phyloP scores from a whole-genome alignment of 768 basidiomycete species.

The Auriculariales sp. region DNA sequence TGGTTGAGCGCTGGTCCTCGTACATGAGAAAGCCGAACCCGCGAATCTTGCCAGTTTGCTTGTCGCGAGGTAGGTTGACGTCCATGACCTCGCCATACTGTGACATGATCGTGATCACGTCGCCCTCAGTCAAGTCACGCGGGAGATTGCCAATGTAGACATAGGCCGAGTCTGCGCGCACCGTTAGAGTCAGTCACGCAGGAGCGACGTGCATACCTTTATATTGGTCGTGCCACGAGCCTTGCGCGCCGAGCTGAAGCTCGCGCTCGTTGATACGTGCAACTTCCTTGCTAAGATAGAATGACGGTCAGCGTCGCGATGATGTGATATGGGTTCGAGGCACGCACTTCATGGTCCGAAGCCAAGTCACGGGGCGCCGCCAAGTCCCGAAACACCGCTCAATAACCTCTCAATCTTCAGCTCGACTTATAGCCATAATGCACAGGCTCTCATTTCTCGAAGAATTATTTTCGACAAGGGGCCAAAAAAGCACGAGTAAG shows the following conservation, averaged over 20 bases:
- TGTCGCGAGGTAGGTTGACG: conserved; percentile 87
- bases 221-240: conserved; percentile 95
- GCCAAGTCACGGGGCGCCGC: too few species aligned
- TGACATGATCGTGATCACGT: conserved; percentile 93
- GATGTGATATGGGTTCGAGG: conserved; percentile 1
- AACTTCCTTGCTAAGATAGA: background rate
- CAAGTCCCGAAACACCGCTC: too few species aligned
- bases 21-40: conserved; percentile 99
- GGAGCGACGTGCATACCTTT: conserved; percentile 35
- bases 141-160: conserved; percentile 84
- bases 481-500: too few species aligned
- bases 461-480: too few species aligned
- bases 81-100: conserved; percentile 99
- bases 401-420: too few species aligned
- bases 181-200: background rate
- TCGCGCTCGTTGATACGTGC: conserved; percentile 78
- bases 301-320: background rate
- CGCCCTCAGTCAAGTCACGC: conserved; percentile 87
- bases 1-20: conserved; percentile 90
- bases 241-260: conserved; percentile 57
- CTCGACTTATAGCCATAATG: too few species aligned
- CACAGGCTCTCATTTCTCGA: too few species aligned
- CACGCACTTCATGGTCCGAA: conserved; percentile 56
- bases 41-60: conserved; percentile 74
- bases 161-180: conserved; percentile 71